Evolutionary conservation across 805 yeast genomes (phyloP), one percentile per base, ranked within the genome.

Genomic region (Cyberlindnera subsufficiens): DNA sequence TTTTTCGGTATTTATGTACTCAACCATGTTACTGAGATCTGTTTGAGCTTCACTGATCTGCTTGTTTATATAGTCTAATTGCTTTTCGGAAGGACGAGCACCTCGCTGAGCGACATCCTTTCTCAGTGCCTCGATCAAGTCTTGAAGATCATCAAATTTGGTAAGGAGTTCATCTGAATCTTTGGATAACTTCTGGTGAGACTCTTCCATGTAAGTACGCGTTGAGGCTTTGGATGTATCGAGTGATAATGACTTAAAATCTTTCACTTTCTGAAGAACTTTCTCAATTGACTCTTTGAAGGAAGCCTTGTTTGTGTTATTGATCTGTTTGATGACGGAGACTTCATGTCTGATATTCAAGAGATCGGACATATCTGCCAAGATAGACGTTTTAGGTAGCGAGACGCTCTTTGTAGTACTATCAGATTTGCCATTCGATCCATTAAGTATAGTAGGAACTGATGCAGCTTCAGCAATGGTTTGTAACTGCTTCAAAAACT

Each of bases 31-130:
- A 1, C 61, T 61, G 35, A 91, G 68, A 15, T 74, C 73, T 0
- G 54, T 38, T 42, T 75, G 73, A 0, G 95, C 90, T 1, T 65
- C 68, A 4, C 55, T 65, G 19, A 93, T 70, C 47, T 90, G 95
- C 50, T 77, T 77, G 7, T 72, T 57, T 2, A 91, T 83, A 17
- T 71, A 65, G 17, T 74, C 78, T 20, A 93, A 63, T 54, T 90
- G 95, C 50, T 83, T 79, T 40, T 74, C 78, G 0, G 88, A 67
- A 14, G 96, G 89, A 31, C 88, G 75, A 0, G 89, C 89, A 17
- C 96, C 96, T 49, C 97, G 75, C 46, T 81, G 83, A 0, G 96
- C 95, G 13, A 93, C 96, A 64, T 90, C 98, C 52, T 87, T 81
- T 42, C 96, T 71, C 42, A 91, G 67, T 0, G 86, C 86, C 57